These are phyloP conservation scores for Teratosphaeria destructans DNA, from an alignment of 2,329 filamentous ascomycete species.

Conservation along the genomic window DNA sequence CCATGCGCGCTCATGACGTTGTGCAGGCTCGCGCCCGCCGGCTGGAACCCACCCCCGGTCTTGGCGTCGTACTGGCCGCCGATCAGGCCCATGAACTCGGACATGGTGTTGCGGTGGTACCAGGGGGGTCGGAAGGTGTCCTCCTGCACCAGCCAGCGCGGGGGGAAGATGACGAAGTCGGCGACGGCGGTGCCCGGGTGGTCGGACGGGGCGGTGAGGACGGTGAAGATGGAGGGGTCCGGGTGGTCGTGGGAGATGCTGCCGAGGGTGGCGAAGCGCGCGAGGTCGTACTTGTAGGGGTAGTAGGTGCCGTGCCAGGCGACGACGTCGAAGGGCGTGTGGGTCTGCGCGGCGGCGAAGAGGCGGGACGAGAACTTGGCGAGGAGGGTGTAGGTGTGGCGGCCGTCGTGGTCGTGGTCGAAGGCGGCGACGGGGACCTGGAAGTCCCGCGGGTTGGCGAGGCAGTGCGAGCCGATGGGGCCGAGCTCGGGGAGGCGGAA, in stretches of 20 bases:
- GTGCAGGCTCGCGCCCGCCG: constrained; percentile 48
- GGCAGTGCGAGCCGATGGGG: constrained; percentile 53
- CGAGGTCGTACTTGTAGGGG: constrained; percentile 48
- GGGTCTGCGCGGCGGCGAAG: constrained; percentile 50
- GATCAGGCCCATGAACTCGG: constrained; percentile 55
- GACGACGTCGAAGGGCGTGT: constrained; percentile 61
- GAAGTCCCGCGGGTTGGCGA: constrained; percentile 58
- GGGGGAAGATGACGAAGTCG: constrained; percentile 65
- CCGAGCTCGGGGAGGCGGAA: constrained; percentile 58
- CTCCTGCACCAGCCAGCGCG: constrained; percentile 59
- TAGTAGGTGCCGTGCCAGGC: constrained; percentile 64
- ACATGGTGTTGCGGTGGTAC: constrained; percentile 61
- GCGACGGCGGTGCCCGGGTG: constrained; percentile 47
- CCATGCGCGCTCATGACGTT: constrained; percentile 37
- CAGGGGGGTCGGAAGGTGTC: constrained; percentile 63
- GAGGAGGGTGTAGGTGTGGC: constrained; percentile 45
- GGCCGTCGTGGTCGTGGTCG: constrained; percentile 40
- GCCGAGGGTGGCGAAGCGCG: constrained; percentile 48
- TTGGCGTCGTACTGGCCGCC: constrained; percentile 50
- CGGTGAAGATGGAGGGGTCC: constrained; percentile 57
- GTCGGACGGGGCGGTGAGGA: constrained; percentile 52
- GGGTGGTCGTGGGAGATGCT: constrained; percentile 53
- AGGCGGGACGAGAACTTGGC: constrained; percentile 54
- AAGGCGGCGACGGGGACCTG: constrained; percentile 50
- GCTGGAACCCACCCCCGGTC: constrained; percentile 46